phyloP scores from a whole-genome alignment of 78 protist species.

The Acrasis kona region DNA sequence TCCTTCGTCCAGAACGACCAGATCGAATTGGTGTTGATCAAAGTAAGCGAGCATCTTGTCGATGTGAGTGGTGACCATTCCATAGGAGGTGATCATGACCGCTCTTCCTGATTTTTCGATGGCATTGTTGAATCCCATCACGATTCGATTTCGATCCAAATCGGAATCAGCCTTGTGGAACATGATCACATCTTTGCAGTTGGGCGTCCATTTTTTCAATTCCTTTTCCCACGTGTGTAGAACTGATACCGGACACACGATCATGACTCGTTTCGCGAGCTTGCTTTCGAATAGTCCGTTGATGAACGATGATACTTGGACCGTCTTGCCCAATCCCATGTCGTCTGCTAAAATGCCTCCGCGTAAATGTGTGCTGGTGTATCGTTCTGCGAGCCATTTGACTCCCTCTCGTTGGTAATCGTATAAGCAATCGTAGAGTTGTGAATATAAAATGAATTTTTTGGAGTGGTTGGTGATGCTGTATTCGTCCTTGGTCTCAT shows the following conservation, averaged over 20 bases:
- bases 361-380: constrained; percentile 3
- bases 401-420: constrained; percentile 49
- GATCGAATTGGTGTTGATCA: neutral
- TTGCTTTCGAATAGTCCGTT: neutral
- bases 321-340: constrained; percentile 81
- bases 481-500: neutral
- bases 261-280: neutral
- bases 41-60: neutral
- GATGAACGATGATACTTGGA: constrained; percentile 22
- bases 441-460: constrained; percentile 18
- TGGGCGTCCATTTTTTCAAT: constrained; percentile 11
- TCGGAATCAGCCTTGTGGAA: constrained; percentile 18
- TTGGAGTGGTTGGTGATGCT: neutral
- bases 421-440: constrained; percentile 48
- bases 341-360: constrained; percentile 72
- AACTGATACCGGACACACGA: constrained; percentile 6
- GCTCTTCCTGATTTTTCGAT: no score
- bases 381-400: neutral
- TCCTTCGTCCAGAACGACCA: constrained; percentile 70
- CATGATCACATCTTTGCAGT: neutral
- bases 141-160: constrained; percentile 2
- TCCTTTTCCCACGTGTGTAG: constrained; percentile 26
- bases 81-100: neutral
- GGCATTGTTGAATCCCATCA: neutral
- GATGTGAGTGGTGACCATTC: neutral